These are phyloP conservation scores for Diaporthe sp. DNA, from an alignment of 2,329 filamentous ascomycete species.

Conservation along the genomic window DNA sequence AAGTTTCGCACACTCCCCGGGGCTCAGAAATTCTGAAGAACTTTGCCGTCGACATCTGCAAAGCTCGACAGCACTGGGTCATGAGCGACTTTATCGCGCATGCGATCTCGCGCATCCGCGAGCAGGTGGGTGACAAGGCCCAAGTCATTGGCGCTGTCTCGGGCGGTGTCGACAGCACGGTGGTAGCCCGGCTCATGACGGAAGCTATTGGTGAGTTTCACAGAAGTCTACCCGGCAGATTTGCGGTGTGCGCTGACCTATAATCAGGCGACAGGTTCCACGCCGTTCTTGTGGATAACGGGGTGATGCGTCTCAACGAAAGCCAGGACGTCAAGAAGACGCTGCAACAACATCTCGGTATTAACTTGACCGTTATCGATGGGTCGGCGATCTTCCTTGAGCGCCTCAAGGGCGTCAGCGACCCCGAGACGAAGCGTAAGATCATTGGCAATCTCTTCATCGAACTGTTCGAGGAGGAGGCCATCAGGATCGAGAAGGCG, in stretches of 20 bases:
- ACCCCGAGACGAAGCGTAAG: constrained; percentile 89
- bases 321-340: constrained; percentile 84
- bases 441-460: constrained; percentile 59
- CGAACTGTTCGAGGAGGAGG: constrained; percentile 83
- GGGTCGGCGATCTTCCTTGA: constrained; percentile 81
- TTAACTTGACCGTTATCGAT: constrained; percentile 91
- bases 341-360: constrained; percentile 82
- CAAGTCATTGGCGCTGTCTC: constrained; percentile 73
- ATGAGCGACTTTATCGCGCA: constrained; percentile 87
- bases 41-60: constrained; percentile 87
- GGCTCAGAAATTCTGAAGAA: constrained; percentile 81
- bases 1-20: constrained; percentile 67
- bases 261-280: constrained; percentile 63
- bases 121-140: constrained; percentile 82
- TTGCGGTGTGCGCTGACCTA: constrained; percentile 59
- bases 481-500: constrained; percentile 75
- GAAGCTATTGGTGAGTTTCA: constrained; percentile 73
- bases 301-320: constrained; percentile 85
- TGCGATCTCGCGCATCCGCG: constrained; percentile 84
- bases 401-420: constrained; percentile 79
- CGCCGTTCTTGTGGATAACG: constrained; percentile 89
- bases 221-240: background rate
- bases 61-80: constrained; percentile 81
- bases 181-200: constrained; percentile 86
- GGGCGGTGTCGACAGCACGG: constrained; percentile 91